Evolutionary conservation across 2,329 filamentous ascomycete genomes (phyloP).

Genomic region (Aureobasidium mangrovei): DNA sequence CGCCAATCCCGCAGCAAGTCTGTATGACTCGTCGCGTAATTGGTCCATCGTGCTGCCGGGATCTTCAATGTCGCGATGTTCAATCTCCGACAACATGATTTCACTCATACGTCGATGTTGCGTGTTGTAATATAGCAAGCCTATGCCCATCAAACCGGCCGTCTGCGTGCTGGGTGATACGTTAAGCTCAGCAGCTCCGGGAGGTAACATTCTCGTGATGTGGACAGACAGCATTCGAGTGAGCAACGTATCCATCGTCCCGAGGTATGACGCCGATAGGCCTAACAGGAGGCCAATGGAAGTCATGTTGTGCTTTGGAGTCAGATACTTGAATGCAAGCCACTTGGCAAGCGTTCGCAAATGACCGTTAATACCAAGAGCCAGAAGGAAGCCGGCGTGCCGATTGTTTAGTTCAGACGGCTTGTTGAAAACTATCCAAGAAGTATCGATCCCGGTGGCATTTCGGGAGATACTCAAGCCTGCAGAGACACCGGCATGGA

Average conservation of each 20-base stretch:
- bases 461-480: slow-evolving; percentile 83
- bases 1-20: slow-evolving; percentile 85
- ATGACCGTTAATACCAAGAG: slow-evolving; percentile 87
- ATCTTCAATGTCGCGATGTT: slow-evolving; percentile 76
- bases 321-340: slow-evolving; percentile 98
- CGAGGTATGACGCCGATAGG: slow-evolving; percentile 84
- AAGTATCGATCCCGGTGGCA: slow-evolving; percentile 91
- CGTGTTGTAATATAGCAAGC: slow-evolving; percentile 84
- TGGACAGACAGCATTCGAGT: slow-evolving; percentile 91
- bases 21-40: slow-evolving; percentile 88
- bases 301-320: slow-evolving; percentile 98
- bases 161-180: slow-evolving; percentile 89
- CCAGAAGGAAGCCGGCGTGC: slow-evolving; percentile 90
- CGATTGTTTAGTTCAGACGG: slow-evolving; percentile 85
- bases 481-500: slow-evolving; percentile 90
- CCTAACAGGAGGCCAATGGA: slow-evolving; percentile 92
- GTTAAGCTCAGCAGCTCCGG: slow-evolving; percentile 88
- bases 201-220: slow-evolving; percentile 86
- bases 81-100: slow-evolving; percentile 96
- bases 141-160: slow-evolving; percentile 94
- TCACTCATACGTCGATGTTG: slow-evolving; percentile 98
- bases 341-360: slow-evolving; percentile 92
- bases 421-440: slow-evolving; percentile 98
- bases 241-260: slow-evolving; percentile 94
- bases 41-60: slow-evolving; percentile 57